Conservation (phyloP, 106 monocot genomes). For the Allium sativum region DNA sequence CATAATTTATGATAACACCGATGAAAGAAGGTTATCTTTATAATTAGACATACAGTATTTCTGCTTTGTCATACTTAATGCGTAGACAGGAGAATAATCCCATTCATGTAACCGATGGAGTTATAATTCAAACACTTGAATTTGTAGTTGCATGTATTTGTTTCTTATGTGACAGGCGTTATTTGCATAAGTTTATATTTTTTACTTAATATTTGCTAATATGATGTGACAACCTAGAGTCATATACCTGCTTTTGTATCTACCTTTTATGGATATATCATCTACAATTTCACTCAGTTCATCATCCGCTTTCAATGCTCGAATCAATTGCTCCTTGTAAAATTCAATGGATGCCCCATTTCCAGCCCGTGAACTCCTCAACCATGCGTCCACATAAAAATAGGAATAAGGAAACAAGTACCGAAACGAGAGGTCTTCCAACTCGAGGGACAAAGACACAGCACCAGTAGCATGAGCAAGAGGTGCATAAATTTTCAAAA, state of each 20-base stretch:
- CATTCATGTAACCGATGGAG: too few species aligned
- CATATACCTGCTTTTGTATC: slow-evolving; percentile 72
- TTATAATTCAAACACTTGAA: too few species aligned
- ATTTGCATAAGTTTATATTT: too few species aligned
- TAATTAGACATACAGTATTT: too few species aligned
- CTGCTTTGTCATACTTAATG: too few species aligned
- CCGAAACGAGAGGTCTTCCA: slow-evolving; percentile 84
- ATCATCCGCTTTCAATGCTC: slow-evolving; percentile 33
- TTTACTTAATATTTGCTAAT: too few species aligned
- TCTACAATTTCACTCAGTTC: slow-evolving; percentile 54
- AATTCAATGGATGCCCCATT: slow-evolving; percentile 30
- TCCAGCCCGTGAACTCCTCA: slow-evolving; percentile 43
- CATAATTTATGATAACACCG: too few species aligned
- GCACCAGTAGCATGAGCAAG: slow-evolving; percentile 85
- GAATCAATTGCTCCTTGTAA: slow-evolving; percentile 53
- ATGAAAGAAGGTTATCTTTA: too few species aligned
- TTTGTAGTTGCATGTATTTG: too few species aligned
- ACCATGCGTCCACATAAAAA: slow-evolving; percentile 64
- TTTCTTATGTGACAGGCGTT: too few species aligned
- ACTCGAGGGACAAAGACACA: slow-evolving; percentile 56
- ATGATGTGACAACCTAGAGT: too few species aligned
- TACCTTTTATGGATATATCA: slow-evolving; percentile 48
- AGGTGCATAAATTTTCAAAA: slow-evolving; percentile 87
- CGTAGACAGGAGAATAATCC: too few species aligned
- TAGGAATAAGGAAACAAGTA: slow-evolving; percentile 86